Percentiles rank a stretch among this genome's conserved stretches.
These are phyloP conservation scores for Penicillium carneum DNA, from an alignment of 2,329 filamentous ascomycete genomes.

Conservation along the genomic window DNA sequence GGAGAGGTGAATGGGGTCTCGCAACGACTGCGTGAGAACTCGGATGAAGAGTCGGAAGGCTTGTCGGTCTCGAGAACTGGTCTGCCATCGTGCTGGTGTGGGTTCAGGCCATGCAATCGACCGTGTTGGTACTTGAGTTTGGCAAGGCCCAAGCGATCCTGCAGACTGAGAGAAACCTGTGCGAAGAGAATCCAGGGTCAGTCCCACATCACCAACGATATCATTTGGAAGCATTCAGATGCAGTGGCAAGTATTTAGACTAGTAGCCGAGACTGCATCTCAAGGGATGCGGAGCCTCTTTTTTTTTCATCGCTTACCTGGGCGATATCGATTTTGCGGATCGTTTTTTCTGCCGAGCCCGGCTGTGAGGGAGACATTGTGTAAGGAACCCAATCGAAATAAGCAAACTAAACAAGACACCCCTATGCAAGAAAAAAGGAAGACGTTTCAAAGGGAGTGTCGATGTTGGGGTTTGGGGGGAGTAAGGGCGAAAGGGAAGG, in stretches of 20 bases:
- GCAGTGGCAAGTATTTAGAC: conserved; percentile 7
- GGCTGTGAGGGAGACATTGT: conserved; percentile 45
- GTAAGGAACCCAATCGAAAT: conserved; percentile 8
- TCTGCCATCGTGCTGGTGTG: conserved; percentile 77
- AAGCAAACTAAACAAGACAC: conserved; percentile 11
- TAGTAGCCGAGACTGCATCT: neutral
- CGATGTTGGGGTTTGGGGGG: conserved; percentile 19
- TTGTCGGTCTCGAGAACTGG: conserved; percentile 72
- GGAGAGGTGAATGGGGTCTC: conserved; percentile 74
- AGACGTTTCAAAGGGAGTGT: neutral
- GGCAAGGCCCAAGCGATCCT: conserved; percentile 91
- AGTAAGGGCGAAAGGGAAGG: conserved; percentile 30
- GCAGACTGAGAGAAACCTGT: conserved; percentile 89
- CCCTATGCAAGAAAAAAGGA: conserved; percentile 13
- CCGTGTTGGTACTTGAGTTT: conserved; percentile 97
- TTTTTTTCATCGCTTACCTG: conserved; percentile 42
- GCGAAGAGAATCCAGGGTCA: conserved; percentile 7
- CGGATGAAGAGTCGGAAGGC: conserved; percentile 86
- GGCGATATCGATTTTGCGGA: conserved; percentile 53
- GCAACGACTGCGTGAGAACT: conserved; percentile 69
- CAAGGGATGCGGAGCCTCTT: neutral
- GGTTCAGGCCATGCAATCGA: conserved; percentile 82
- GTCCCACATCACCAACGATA: conserved; percentile 1
- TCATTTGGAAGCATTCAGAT: neutral
- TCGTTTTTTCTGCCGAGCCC: conserved; percentile 47